A percentile compares a stretch with the other conserved stretches of the same genome.
phyloP scores from a whole-genome alignment of 2,329 filamentous ascomycete genomes.

The Ceratocystis harringtonii region DNA sequence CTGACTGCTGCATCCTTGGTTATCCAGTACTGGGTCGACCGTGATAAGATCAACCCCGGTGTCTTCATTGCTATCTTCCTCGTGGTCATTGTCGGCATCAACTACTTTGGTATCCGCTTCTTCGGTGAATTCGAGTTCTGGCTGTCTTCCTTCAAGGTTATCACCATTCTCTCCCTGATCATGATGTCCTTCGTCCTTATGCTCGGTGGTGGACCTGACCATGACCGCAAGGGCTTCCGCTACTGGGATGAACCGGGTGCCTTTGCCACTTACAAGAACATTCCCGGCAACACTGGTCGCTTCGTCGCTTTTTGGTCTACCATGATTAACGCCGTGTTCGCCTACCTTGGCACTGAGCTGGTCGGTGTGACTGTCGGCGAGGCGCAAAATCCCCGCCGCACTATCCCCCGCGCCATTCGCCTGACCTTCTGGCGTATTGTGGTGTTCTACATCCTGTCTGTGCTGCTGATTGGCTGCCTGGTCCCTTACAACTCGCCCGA shows the following conservation, averaged over 20 bases:
- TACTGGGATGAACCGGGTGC: constrained; percentile 50
- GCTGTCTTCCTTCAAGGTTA: constrained; percentile 50
- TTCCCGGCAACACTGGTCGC: constrained; percentile 31
- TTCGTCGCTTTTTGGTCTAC: constrained; percentile 55
- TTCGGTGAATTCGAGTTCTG: constrained; percentile 53
- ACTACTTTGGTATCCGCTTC: constrained; percentile 54
- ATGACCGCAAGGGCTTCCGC: constrained; percentile 47
- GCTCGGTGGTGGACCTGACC: constrained; percentile 48
- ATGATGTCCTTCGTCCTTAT: constrained; percentile 48
- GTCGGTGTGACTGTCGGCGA: constrained; percentile 67
- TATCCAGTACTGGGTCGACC: constrained; percentile 59
- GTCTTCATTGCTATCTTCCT: constrained; percentile 65
- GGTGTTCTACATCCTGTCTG: constrained; percentile 62
- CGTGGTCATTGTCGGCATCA: constrained; percentile 47
- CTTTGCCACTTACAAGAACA: constrained; percentile 33
- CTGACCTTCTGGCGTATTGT: constrained; percentile 71
- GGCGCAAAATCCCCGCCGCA: constrained; percentile 63
- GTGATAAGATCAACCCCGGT: constrained; percentile 55
- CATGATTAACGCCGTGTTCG: constrained; percentile 63
- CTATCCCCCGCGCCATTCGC: constrained; percentile 62
- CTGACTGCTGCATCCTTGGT: constrained; percentile 66
- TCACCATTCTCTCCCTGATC: constrained; percentile 51
- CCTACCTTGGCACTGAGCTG: constrained; percentile 62
- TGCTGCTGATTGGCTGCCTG: constrained; percentile 61
- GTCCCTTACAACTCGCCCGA: constrained; percentile 53